These are phyloP conservation scores for Tilletia setariae DNA, from an alignment of 1,284 basidiomycete genomes.

Conservation along the genomic window DNA sequence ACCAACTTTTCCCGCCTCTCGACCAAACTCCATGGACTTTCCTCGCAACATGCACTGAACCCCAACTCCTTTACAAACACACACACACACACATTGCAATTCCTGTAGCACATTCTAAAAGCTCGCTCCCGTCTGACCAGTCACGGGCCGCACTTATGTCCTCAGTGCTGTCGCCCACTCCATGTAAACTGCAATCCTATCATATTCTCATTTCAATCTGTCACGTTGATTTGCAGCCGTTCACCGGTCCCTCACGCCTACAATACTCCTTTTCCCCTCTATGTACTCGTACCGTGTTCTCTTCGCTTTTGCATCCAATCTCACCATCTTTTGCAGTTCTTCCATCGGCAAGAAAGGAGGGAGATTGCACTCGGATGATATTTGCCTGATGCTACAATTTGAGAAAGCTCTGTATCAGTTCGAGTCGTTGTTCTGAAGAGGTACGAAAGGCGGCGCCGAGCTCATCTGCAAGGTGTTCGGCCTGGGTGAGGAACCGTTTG, in stretches of 20 bases:
- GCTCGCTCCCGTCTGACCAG: too few species aligned
- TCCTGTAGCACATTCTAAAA: too few species aligned
- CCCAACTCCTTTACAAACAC: not conserved
- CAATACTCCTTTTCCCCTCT: too few species aligned
- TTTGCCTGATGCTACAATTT: not conserved
- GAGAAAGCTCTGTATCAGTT: slow-evolving; percentile 8
- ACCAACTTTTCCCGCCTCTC: not conserved
- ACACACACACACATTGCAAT: too few species aligned
- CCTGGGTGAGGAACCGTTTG: not conserved
- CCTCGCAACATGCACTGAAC: not conserved
- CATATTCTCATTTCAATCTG: not conserved
- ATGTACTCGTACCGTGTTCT: too few species aligned
- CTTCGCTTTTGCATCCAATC: not conserved
- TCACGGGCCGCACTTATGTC: not conserved
- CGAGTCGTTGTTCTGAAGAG: not conserved
- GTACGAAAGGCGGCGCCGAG: not conserved
- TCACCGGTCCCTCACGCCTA: too few species aligned
- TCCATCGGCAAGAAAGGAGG: too few species aligned
- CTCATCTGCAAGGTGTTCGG: slow-evolving; percentile 1
- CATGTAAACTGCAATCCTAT: slow-evolving; percentile 5
- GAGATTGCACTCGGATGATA: too few species aligned
- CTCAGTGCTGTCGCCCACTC: not conserved
- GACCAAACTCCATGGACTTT: slow-evolving; percentile 3
- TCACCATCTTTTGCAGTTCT: too few species aligned
- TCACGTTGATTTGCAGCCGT: not conserved